Base-by-base conservation (phyloP, 768 basidiomycete genomes). In the Serpula lacrymans region DNA sequence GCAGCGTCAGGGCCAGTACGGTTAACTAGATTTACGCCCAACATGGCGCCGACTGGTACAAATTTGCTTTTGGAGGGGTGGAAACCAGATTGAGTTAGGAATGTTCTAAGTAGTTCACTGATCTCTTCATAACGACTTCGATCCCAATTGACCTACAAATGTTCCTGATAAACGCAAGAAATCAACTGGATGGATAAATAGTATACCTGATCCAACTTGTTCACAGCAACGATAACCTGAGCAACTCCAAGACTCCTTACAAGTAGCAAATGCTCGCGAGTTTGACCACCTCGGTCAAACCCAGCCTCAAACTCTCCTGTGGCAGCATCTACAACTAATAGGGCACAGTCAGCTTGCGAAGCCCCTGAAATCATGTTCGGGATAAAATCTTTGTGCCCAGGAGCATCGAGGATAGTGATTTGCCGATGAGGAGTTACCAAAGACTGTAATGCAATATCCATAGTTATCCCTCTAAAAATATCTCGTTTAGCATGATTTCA, bases 291-390 rank as follows among this genome's bases (percentile, higher is more conserved):
- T 13, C 85, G 75, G 25, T 89, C 86, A 54, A 98, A 99, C 3
- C 95, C 95, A 17, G 90, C 84, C 62, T 99, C 96, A 50, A 99
- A 99, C 56, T 94, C 93, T 14, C 95, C 95, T 1, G 73, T 80
- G 5, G 84, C 72, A 2, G 93, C 83, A 59, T 96, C 96, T 20
- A 99, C 82, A 3, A 98, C 94, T 16, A 98, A 79, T 6, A 98
- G 64, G 0, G 96, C 92, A 34, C 90, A 90, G 51, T 98, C 96
- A 0, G 95, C 96, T 62, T 97, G 96, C 2, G 94, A 83, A 6
- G 96, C 95, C 1, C 96, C 96, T 0, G 94, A 97, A 38, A 99
- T 99, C 95, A 98, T 98, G 58, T 98, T 98, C 1, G 96, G 96
- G 47, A 99, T 87, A 53, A 98, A 98, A 56, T 99, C 96, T 49